Base-by-base conservation (phyloP, 768 basidiomycete genomes). In the Boletellus ananas region DNA sequence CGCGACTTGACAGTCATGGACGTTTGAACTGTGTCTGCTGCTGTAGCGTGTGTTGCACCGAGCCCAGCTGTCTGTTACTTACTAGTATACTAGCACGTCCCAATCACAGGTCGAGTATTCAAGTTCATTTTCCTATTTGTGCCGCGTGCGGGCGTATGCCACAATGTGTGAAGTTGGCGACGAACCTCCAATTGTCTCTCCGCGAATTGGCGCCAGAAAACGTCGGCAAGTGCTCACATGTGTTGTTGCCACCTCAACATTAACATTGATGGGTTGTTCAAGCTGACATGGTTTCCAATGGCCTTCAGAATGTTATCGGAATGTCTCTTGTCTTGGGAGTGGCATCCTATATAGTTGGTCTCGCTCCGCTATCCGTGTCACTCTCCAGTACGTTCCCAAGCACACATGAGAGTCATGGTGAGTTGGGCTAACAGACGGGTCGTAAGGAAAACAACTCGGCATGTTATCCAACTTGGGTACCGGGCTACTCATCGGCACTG, bases 401-500 rank as follows among this genome's bases (percentile, higher is more conserved):
- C 36, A 41, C 56, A 44, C 52, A 50, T 25, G 12, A 44, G 45
- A 34, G 25, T 39, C 5, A 23, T 44, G 38, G 13, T 17, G 18
- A 34, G 17, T 16, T 33, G 14, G 34, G 35, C 48, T 58, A 34
- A 56, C 45, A 73, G 34, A 70, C 72, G n/a, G 17, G 71, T 57
- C 56, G 72, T 35, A 72, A 77, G 51, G 68, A 73, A 67, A 70
- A 76, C 56, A 71, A 69, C 57, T 78, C 38, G 72, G 72, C 18
- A 58, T 67, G 36, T 64, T 85, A 29, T 78, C 76, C 8, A 78
- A 79, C 37, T 64, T 91, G 14, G 87, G 90, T 11, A 87, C 87
- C 8, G 94, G 94, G 11, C 72, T 97, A 11, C 76, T 98, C 16
- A 77, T 96, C 13, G 94, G 94, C 4, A 87, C 94, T 3, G 92